Evolutionary conservation across 495 filamentous ascomycete genomes (phyloP), one percentile per base, ranked within the genome.

Genomic region (Cenococcum geophilum): DNA sequence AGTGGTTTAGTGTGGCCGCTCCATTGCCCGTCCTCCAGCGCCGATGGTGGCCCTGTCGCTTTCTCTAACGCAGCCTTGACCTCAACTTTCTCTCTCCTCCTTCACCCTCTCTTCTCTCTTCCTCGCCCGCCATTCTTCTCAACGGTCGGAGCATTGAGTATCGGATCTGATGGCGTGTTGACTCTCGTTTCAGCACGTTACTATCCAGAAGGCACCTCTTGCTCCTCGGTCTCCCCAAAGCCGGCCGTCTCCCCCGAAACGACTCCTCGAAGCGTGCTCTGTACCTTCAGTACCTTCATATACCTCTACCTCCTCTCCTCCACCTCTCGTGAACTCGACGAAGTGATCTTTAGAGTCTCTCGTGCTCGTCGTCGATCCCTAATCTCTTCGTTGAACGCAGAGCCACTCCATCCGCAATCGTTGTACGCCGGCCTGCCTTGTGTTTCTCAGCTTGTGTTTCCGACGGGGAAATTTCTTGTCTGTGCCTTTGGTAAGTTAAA

Each of bases 271-370:
- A 64, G 66, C 43, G 60, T 65, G 57, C 58, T 60, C 58, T 63
- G 57, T 60, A 51, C 50, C 66, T 62, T 66, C 54, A 50, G 40
- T 25, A 34, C 55, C 60, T 49, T 57, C 67, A 12, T 59, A 58
- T 57, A 52, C 47, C 49, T 52, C 58, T 50, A 25, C 43, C 49
- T 32, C 56, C 20, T 62, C 45, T 27, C 10, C 23, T 8, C 48
- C 37, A 12, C 59, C 47, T 2, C n/a, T 35, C 12, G 16, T 25
- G 64, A 57, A 61, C 48, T 50, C 27, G 55, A 95, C 20, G 5
- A 45, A 45, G 49, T 52, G 49, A 56, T 43, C 56, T 20, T 52
- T 40, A 50, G 64, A 59, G 61, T 37, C 49, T 22, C 27, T 54
- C 11, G 50, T 53, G 53, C 60, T 58, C 57, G 36, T 56, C 36